Percentiles rank a stretch among this genome's conserved stretches.
Conservation (phyloP, 441 rosid species). For the Viola pubescens region DNA sequence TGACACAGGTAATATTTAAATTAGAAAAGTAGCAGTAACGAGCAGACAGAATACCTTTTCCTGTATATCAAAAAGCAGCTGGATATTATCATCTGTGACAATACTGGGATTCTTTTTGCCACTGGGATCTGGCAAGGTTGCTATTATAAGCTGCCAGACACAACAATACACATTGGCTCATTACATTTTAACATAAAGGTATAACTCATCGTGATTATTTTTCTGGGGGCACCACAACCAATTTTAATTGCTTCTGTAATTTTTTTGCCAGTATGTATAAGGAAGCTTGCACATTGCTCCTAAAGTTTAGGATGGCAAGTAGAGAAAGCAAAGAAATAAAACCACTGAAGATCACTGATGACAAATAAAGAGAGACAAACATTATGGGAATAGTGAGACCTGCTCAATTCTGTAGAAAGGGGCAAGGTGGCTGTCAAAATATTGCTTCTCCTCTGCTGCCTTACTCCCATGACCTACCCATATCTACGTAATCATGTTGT, state of each 20-base stretch:
- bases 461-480: conserved; percentile 96
- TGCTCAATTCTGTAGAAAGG: conserved; percentile 97
- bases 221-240: too few species aligned
- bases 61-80: conserved; percentile 81
- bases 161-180: conserved; percentile 11
- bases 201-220: not conserved
- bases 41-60: conserved; percentile 51
- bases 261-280: too few species aligned
- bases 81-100: conserved; percentile 72
- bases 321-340: not conserved
- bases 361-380: conserved; percentile 12
- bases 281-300: too few species aligned
- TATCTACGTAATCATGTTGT: conserved; percentile 33
- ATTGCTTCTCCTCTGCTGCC: conserved; percentile 84
- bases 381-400: conserved; percentile 37
- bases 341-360: conserved; percentile 11
- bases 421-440: conserved; percentile 81
- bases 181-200: conserved; percentile 5
- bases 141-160: conserved; percentile 61
- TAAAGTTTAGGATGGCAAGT: too few species aligned
- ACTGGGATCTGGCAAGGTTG: conserved; percentile 50
- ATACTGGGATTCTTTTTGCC: conserved; percentile 48
- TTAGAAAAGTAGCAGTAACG: conserved; percentile 7
- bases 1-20: not conserved
- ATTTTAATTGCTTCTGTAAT: too few species aligned